A percentile compares a stretch with the other conserved stretches of the same genome.
These are phyloP conservation scores for Suillus americanus DNA, from an alignment of 768 basidiomycete genomes.

Conservation along the genomic window DNA sequence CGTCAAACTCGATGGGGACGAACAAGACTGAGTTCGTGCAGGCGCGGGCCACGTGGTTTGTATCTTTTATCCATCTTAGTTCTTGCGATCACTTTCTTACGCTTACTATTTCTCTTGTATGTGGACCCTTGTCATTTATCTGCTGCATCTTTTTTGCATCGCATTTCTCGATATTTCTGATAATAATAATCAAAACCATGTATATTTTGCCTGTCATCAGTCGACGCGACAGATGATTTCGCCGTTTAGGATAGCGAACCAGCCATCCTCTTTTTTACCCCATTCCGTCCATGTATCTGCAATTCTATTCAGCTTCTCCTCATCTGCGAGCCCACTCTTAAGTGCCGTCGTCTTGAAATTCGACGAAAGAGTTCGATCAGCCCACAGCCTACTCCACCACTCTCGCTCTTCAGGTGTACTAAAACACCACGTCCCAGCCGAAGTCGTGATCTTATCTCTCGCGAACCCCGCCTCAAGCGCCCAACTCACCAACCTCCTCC, in stretches of 20 bases:
- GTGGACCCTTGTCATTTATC: constrained; percentile 11
- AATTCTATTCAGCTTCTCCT: constrained; percentile 24
- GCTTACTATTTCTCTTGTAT: constrained; percentile 9
- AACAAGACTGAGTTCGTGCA: constrained; percentile 12
- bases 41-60: background rate
- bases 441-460: constrained; percentile 24
- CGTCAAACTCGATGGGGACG: constrained; percentile 38
- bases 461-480: constrained; percentile 38
- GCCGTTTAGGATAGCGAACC: constrained; percentile 33
- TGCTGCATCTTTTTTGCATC: constrained; percentile 6
- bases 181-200: background rate
- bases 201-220: background rate
- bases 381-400: constrained; percentile 41
- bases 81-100: constrained; percentile 3
- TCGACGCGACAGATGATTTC: constrained; percentile 31
- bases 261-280: constrained; percentile 32
- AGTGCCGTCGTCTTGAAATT: constrained; percentile 32
- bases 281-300: constrained; percentile 29
- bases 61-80: background rate
- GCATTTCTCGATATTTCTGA: background rate
- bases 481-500: constrained; percentile 37
- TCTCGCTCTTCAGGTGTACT: constrained; percentile 34
- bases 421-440: constrained; percentile 37
- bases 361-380: constrained; percentile 36
- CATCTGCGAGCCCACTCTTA: constrained; percentile 22